Evolutionary conservation across 345 rosid genomes (phyloP).

Genomic region (Pistacia integerrima): DNA sequence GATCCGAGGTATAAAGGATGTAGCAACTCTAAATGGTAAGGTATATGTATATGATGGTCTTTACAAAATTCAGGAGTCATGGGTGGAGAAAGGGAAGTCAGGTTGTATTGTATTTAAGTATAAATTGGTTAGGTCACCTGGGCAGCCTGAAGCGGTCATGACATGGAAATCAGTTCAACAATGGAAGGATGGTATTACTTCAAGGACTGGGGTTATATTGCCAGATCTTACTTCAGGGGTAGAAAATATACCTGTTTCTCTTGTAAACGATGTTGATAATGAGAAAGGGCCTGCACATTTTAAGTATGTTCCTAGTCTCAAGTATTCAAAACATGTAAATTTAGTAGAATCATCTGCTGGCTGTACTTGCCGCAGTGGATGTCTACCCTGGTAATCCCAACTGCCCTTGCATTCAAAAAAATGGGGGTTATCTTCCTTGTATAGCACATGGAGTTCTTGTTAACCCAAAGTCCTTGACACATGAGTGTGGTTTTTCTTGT

Average conservation of each 20-base stretch:
- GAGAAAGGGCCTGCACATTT: slow-evolving; percentile 80
- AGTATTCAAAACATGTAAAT: slow-evolving; percentile 46
- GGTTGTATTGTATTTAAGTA: slow-evolving; percentile 77
- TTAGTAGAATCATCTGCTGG: slow-evolving; percentile 42
- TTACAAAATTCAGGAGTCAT: slow-evolving; percentile 59
- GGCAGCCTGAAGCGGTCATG: slow-evolving; percentile 60
- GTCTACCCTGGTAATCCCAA: slow-evolving; percentile 65
- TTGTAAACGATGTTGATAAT: slow-evolving; percentile 80
- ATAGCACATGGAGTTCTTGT: slow-evolving; percentile 61
- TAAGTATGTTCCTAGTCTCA: slow-evolving; percentile 51
- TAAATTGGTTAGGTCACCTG: slow-evolving; percentile 62
- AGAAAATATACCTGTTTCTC: slow-evolving; percentile 66
- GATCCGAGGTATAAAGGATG: slow-evolving; percentile 63
- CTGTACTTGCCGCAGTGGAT: slow-evolving; percentile 56
- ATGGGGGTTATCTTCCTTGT: slow-evolving; percentile 68
- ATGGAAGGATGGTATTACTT: slow-evolving; percentile 51
- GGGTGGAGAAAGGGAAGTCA: slow-evolving; percentile 72
- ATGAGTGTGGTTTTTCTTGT: slow-evolving; percentile 86
- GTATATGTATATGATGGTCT: slow-evolving; percentile 78
- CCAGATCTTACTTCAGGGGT: slow-evolving; percentile 82
- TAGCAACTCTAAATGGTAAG: slow-evolving; percentile 29
- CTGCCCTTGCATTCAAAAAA: slow-evolving; percentile 73
- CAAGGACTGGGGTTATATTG: slow-evolving; percentile 62
- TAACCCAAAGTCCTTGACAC: slow-evolving; percentile 56
- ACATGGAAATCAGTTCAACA: slow-evolving; percentile 58